Percentiles rank a stretch among this genome's conserved stretches.
Conservation (phyloP, 2,329 filamentous ascomycete genomes). For the Apiospora aurea region DNA sequence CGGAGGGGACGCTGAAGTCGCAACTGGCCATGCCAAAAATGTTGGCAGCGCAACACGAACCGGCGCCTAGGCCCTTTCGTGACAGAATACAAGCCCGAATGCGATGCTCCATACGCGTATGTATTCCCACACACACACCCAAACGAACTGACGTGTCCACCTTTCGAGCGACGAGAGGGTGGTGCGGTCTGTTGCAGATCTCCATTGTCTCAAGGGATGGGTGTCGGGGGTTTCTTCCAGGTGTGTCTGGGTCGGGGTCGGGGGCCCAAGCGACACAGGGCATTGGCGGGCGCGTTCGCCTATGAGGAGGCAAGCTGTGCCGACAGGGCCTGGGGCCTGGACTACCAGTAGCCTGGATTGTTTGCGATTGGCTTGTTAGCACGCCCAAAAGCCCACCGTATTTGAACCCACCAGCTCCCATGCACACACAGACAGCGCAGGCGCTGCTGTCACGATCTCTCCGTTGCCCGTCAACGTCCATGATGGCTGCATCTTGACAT, state of each 20-base stretch:
- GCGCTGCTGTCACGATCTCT: not conserved
- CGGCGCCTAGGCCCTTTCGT: not conserved
- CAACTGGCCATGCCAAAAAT: not conserved
- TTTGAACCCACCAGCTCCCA: slow-evolving; percentile 4
- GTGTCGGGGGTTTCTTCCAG: not conserved
- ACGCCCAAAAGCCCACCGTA: not conserved
- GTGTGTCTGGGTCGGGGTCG: not conserved
- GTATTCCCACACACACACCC: not conserved
- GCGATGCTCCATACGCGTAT: not conserved
- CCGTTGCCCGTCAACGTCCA: not conserved
- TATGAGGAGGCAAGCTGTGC: not conserved
- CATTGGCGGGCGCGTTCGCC: not conserved
- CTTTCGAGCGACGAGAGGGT: not conserved
- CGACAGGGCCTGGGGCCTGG: not conserved
- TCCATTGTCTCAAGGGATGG: slow-evolving; percentile 12
- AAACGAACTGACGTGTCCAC: slow-evolving; percentile 11
- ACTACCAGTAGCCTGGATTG: not conserved
- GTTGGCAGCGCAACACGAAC: not conserved
- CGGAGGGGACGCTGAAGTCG: not conserved
- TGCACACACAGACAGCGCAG: not conserved
- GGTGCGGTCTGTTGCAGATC: slow-evolving; percentile 3
- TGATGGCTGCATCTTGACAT: not conserved
- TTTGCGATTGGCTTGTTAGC: slow-evolving; percentile 12
- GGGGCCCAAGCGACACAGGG: not conserved
- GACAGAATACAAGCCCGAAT: not conserved